Evolutionary conservation across 192 early-diverging fungal species (phyloP).

Genomic region (Podochytrium sp.): DNA sequence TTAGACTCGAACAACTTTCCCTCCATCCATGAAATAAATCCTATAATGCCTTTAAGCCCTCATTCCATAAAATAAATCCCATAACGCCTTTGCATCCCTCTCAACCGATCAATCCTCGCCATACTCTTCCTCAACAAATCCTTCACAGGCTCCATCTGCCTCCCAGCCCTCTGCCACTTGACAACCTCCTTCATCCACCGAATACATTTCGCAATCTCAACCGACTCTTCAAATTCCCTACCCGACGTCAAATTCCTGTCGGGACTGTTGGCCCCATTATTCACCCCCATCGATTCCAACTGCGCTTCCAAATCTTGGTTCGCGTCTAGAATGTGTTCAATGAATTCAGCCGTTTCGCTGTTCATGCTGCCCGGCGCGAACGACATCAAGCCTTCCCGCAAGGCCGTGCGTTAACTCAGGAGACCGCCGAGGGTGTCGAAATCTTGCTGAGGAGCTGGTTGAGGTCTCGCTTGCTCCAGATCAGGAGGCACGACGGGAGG

Average conservation of each 20-base stretch:
- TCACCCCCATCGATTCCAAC: slow-evolving; percentile 2
- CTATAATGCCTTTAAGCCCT: neutral
- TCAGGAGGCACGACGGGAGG: too few relatives aligned
- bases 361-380: slow-evolving; percentile 45
- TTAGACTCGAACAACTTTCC: neutral
- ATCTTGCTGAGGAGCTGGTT: neutral
- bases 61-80: slow-evolving; percentile 34
- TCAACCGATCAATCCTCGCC: slow-evolving; percentile 47
- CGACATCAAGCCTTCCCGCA: slow-evolving; percentile 33
- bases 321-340: slow-evolving; percentile 27
- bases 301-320: neutral
- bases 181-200: slow-evolving; percentile 44
- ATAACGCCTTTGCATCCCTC: slow-evolving; percentile 35
- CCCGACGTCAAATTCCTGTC: too few relatives aligned
- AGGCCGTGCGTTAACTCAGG: slow-evolving; percentile 6
- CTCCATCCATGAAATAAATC: neutral
- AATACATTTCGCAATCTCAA: slow-evolving; percentile 38
- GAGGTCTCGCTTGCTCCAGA: neutral
- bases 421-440: slow-evolving; percentile 25
- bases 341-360: slow-evolving; percentile 45
- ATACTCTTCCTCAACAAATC: slow-evolving; percentile 41
- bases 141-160: slow-evolving; percentile 46
- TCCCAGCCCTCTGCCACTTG: slow-evolving; percentile 40
- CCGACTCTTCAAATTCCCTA: neutral
- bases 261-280: too few relatives aligned